These are phyloP conservation scores for Candida coleopterorum DNA, from an alignment of 805 yeast genomes.

Conservation along the genomic window DNA sequence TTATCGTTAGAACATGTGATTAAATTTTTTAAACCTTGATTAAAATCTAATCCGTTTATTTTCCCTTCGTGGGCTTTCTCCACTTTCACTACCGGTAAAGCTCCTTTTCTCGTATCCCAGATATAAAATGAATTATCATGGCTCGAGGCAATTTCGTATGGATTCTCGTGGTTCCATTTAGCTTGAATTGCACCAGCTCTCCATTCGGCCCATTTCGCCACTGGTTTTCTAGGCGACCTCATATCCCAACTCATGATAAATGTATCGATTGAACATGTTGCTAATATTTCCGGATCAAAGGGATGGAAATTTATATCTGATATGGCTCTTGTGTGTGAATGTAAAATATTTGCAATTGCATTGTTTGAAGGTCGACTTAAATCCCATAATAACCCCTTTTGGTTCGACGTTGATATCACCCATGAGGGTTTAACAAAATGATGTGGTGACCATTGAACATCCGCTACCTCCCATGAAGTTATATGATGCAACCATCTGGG, in stretches of 20 bases:
- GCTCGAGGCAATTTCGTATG: slow-evolving; percentile 75
- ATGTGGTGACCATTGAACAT: slow-evolving; percentile 98
- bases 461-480: slow-evolving; percentile 98
- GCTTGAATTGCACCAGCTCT: slow-evolving; percentile 92
- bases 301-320: slow-evolving; percentile 95
- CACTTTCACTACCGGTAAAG: slow-evolving; percentile 63
- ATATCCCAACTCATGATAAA: slow-evolving; percentile 88
- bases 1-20: slow-evolving; percentile 85
- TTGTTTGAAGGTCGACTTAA: slow-evolving; percentile 60
- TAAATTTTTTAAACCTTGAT: slow-evolving; percentile 53
- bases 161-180: slow-evolving; percentile 81
- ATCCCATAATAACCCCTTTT: slow-evolving; percentile 94
- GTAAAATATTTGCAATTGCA: slow-evolving; percentile 84
- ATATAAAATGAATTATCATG: slow-evolving; percentile 77
- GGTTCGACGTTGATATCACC: slow-evolving; percentile 93
- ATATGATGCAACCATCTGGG: slow-evolving; percentile 91
- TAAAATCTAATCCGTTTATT: slow-evolving; percentile 86
- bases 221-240: slow-evolving; percentile 72
- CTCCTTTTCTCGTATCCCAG: slow-evolving; percentile 88
- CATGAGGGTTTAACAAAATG: slow-evolving; percentile 70
- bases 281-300: slow-evolving; percentile 75
- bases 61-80: slow-evolving; percentile 73
- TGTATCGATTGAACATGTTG: slow-evolving; percentile 92
- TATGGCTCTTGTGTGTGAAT: slow-evolving; percentile 88
- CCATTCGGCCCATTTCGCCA: slow-evolving; percentile 86